These are phyloP conservation scores for Thozetella sp. DNA, from an alignment of 495 filamentous ascomycete genomes.

Conservation along the genomic window DNA sequence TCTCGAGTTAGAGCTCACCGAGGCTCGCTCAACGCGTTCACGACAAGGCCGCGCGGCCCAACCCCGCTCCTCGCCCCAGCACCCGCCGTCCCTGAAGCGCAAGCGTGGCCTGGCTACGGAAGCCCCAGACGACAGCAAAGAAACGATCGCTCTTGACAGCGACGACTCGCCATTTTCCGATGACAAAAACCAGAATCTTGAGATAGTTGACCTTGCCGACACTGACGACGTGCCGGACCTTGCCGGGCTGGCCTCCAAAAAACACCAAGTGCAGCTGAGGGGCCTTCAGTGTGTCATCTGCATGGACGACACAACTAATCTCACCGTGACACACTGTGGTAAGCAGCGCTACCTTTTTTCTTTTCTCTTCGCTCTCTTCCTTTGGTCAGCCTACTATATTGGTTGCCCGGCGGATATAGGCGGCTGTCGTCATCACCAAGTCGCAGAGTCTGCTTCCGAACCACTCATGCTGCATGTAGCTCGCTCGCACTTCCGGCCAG, in stretches of 20 bases:
- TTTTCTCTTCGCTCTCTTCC: background rate
- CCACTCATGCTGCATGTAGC: too few species aligned
- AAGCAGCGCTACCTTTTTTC: conserved; percentile 42
- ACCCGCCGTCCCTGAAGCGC: conserved; percentile 4
- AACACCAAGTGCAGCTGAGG: conserved; percentile 55
- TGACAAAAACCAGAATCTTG: conserved; percentile 3
- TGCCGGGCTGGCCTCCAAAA: conserved; percentile 48
- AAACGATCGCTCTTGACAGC: conserved; percentile 12
- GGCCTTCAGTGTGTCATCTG: conserved; percentile 79
- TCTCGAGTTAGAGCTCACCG: background rate
- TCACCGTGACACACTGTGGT: conserved; percentile 86
- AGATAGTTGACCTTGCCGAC: conserved; percentile 61
- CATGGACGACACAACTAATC: conserved; percentile 73
- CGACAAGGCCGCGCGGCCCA: background rate
- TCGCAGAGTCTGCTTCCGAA: too few species aligned
- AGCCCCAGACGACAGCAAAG: conserved; percentile 10
- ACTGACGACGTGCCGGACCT: conserved; percentile 58
- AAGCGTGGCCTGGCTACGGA: conserved; percentile 3
- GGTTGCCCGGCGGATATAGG: background rate
- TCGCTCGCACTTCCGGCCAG: background rate
- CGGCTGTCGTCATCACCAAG: background rate
- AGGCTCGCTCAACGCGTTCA: background rate
- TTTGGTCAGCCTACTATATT: background rate
- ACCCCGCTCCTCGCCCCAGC: background rate
- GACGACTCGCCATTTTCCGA: conserved; percentile 31